Evolutionary conservation across 225 moss, liverwort and hornwort species (phyloP), one percentile per base, ranked within the genome.

Genomic region (Pseudisothecium myosuroides): DNA sequence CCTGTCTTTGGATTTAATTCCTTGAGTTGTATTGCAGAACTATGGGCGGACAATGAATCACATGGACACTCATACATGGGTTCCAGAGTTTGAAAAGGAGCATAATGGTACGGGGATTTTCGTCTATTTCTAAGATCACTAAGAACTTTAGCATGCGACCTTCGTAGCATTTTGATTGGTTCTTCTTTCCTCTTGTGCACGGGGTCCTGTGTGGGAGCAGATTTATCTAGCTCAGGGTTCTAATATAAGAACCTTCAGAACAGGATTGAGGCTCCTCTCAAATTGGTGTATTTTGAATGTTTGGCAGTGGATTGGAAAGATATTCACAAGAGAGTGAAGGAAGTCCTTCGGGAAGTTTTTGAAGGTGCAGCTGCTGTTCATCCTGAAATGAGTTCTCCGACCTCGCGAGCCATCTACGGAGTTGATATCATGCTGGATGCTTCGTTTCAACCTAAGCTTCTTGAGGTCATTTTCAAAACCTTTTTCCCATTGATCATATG

Each of bases 391-490:
- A 96, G 95, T 84, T 97, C 95, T 60, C 81, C 94, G 69, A 94
- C 91, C 85, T 92, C 95, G 71, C 94, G 99, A 89, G 97, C 99
- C 74, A 96, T 97, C 83, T 99, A 99, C 90, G 99, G 99, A 85
- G 99, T 99, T 78, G 99, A 99, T 78, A 85, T 99, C 62, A 99
- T 99, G 99, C 85, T 99, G 93, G 96, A 97, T 90, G 89, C 88
- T 54, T 91, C 90, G 18, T 95, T 96, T 87, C 92, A 97, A 91
- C 99, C 99, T 39, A 99, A 97, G 92, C 96, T 99, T 82, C 92
- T 99, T 71, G 99, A 99, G 99, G 99, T 99, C 87, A 85, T 88
- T 79, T 81, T 76, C 43, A 73, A 83, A 73, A 52, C 14, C 39
- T 50, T 71, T 74, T 13, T 7, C 34, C 47, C 52, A 26, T 87